Evolutionary conservation across 192 early-diverging fungal genomes (phyloP).

Genomic region (Umbelopsis vinacea): DNA sequence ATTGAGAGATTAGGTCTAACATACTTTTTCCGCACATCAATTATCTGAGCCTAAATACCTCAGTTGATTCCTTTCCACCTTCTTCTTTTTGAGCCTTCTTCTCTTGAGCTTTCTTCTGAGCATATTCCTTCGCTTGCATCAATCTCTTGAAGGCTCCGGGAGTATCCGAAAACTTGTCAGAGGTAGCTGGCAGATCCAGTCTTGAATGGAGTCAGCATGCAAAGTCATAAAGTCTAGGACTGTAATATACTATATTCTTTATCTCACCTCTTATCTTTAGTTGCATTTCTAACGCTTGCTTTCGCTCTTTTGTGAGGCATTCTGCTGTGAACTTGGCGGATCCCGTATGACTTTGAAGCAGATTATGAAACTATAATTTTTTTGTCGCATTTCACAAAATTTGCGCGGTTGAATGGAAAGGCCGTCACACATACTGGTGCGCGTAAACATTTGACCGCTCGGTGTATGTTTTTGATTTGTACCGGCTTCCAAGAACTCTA

Average conservation of each 20-base stretch:
- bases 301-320: constrained; percentile 42
- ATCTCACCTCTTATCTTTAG: constrained; percentile 23
- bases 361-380: neutral
- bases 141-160: constrained; percentile 48
- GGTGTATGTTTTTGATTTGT: neutral
- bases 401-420: too few species aligned
- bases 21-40: neutral
- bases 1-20: neutral
- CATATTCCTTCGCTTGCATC: constrained; percentile 44
- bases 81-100: constrained; percentile 24
- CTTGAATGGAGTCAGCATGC: neutral
- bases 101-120: constrained; percentile 25
- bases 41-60: constrained; percentile 10
- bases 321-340: too few species aligned
- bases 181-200: constrained; percentile 44
- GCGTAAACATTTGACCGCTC: constrained; percentile 7
- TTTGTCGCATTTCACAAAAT: too few species aligned
- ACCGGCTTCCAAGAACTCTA: neutral
- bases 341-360: too few species aligned
- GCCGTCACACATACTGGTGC: neutral
- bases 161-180: constrained; percentile 39
- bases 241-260: neutral
- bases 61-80: constrained; percentile 20
- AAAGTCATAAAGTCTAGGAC: neutral
- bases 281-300: constrained; percentile 32